Evolutionary conservation across 805 yeast species (phyloP).

Genomic region (Ogataea methanolica): DNA sequence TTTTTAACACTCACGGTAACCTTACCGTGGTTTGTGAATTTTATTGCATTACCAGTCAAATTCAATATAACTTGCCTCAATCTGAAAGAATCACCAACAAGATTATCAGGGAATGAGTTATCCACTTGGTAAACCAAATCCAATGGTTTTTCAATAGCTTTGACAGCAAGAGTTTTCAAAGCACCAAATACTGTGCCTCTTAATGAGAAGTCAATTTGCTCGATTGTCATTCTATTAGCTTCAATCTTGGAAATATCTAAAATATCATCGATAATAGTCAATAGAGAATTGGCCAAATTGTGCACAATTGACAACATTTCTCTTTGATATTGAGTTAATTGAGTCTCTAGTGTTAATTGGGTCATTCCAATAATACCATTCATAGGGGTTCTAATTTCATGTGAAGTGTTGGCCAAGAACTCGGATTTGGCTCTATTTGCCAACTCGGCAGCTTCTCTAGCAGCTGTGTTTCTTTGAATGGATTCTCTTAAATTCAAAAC

Average conservation of each 20-base stretch:
- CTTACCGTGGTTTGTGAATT: conserved; percentile 78
- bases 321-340: conserved; percentile 84
- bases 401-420: conserved; percentile 83
- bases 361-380: conserved; percentile 94
- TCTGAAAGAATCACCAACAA: conserved; percentile 86
- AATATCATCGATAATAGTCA: conserved; percentile 86
- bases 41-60: conserved; percentile 85
- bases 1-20: conserved; percentile 72
- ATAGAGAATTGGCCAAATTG: conserved; percentile 77
- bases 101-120: conserved; percentile 80
- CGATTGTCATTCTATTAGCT: conserved; percentile 91
- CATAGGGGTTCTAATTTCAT: conserved; percentile 87
- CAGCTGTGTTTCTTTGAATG: conserved; percentile 87
- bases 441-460: conserved; percentile 90
- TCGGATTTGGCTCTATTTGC: conserved; percentile 89
- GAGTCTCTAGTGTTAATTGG: conserved; percentile 82
- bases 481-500: conserved; percentile 83
- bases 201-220: conserved; percentile 79
- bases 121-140: conserved; percentile 80
- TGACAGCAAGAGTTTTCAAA: conserved; percentile 81
- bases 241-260: conserved; percentile 90
- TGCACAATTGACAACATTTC: conserved; percentile 90
- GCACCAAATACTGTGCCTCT: conserved; percentile 90
- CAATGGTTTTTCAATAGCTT: conserved; percentile 80
- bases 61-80: conserved; percentile 82